These are phyloP conservation scores for Trypanosoma avium DNA, from an alignment of 208 protist genomes.

Conservation along the genomic window DNA sequence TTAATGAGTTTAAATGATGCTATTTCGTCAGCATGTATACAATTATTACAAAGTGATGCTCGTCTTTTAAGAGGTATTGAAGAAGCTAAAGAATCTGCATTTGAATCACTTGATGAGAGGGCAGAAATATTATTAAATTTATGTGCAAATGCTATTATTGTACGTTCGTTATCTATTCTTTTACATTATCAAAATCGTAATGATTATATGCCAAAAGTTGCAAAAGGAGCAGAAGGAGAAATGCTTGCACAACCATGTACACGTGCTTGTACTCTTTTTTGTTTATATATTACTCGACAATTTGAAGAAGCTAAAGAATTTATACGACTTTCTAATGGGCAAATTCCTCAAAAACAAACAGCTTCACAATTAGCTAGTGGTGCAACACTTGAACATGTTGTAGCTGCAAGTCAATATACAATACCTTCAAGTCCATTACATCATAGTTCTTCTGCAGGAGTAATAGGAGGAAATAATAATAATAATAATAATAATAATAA, in stretches of 20 bases:
- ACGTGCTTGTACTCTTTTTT: conserved; percentile 87
- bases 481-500: too few relatives aligned
- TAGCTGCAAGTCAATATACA: neutral
- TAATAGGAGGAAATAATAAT: too few relatives aligned
- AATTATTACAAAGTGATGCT: conserved; percentile 50
- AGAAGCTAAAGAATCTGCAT: conserved; percentile 40
- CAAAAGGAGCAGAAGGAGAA: conserved; percentile 41
- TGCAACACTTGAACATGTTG: neutral
- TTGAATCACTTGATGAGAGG: conserved; percentile 60
- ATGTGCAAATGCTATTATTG: conserved; percentile 71
- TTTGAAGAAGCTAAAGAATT: conserved; percentile 82
- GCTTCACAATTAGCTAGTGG: neutral
- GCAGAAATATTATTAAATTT: conserved; percentile 79
- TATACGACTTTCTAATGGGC: conserved; percentile 75
- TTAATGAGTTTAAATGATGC: conserved; percentile 70
- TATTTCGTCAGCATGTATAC: conserved; percentile 45
- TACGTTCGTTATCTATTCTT: conserved; percentile 75
- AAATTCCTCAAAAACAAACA: conserved; percentile 24
- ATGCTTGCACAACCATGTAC: conserved; percentile 75
- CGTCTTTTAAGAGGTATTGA: conserved; percentile 59
- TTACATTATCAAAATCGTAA: conserved; percentile 70
- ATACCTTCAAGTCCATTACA: neutral
- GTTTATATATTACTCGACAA: conserved; percentile 84
- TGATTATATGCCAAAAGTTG: conserved; percentile 70
- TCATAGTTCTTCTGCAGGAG: neutral